These are phyloP conservation scores for Leersia perrieri DNA, from an alignment of 176 grass and related monocot genomes.

Conservation along the genomic window DNA sequence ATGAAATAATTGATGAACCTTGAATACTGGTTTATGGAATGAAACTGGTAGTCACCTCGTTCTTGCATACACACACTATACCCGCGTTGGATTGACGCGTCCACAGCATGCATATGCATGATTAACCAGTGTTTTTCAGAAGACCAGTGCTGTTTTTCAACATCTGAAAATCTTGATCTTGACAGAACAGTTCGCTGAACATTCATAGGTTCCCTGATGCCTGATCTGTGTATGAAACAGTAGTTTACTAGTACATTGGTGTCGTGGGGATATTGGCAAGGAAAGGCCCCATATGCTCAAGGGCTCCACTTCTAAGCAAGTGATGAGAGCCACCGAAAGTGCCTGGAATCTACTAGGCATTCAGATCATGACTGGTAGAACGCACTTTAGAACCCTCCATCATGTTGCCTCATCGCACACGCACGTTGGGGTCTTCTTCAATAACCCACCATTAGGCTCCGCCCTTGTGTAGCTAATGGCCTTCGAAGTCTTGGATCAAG, in stretches of 20 bases:
- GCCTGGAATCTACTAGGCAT: constrained; percentile 39
- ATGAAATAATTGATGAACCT: background rate
- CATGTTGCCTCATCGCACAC: background rate
- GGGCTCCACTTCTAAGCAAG: background rate
- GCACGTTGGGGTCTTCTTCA: constrained; percentile 4
- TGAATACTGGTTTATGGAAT: background rate
- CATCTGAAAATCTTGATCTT: background rate
- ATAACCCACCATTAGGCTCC: background rate
- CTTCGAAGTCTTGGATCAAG: constrained; percentile 17
- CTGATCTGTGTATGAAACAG: constrained; percentile 1
- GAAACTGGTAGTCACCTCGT: background rate
- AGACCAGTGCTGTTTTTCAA: background rate
- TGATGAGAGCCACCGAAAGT: constrained; percentile 46
- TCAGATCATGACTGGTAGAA: background rate
- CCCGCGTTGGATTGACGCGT: background rate
- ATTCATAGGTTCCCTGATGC: constrained; percentile 1
- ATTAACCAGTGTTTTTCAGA: background rate
- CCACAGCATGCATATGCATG: background rate
- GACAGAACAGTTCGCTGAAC: constrained; percentile 6
- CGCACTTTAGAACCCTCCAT: constrained; percentile 39
- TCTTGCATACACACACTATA: background rate
- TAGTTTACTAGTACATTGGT: background rate
- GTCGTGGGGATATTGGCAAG: background rate
- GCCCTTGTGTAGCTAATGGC: background rate
- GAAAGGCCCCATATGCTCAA: background rate